A percentile compares a stretch with the other conserved stretches of the same genome.
These are phyloP conservation scores for Fusarium palustre DNA, from an alignment of 2,329 filamentous ascomycete genomes.

Conservation along the genomic window DNA sequence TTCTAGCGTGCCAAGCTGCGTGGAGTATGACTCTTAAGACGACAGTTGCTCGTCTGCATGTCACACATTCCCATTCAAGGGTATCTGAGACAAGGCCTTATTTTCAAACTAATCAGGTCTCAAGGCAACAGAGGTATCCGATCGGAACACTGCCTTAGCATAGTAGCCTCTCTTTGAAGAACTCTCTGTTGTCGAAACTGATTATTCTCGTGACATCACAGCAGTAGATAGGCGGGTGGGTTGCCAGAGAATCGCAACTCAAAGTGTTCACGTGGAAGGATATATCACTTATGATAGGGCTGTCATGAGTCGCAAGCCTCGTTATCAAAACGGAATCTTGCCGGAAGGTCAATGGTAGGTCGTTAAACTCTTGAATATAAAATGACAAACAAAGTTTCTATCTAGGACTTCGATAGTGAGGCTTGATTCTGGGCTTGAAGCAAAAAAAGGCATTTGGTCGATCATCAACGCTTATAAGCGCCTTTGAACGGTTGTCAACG, in stretches of 20 bases:
- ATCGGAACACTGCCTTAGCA: background rate
- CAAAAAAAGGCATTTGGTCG: constrained; percentile 14
- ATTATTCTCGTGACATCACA: background rate
- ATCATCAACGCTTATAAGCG: constrained; percentile 10
- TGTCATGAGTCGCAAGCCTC: constrained; percentile 21
- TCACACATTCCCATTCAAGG: constrained; percentile 11
- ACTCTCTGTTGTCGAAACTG: background rate
- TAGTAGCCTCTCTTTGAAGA: background rate
- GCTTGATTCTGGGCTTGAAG: no score
- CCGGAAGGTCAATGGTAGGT: background rate
- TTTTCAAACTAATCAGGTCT: constrained; percentile 1
- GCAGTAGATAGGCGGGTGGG: background rate
- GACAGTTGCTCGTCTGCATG: constrained; percentile 6
- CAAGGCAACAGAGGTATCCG: background rate
- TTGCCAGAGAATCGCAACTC: background rate
- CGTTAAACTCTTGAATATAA: background rate
- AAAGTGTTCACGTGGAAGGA: background rate
- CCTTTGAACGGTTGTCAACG: constrained; percentile 44
- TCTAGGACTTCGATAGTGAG: constrained; percentile 32
- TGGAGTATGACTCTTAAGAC: constrained; percentile 12
- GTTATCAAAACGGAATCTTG: background rate
- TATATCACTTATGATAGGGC: constrained; percentile 11
- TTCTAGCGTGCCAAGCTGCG: constrained; percentile 36
- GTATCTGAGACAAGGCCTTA: constrained; percentile 2
- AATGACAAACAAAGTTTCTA: constrained; percentile 12